These are phyloP conservation scores for Cyberlindnera misumaiensis DNA, from an alignment of 805 yeast genomes.

Conservation along the genomic window DNA sequence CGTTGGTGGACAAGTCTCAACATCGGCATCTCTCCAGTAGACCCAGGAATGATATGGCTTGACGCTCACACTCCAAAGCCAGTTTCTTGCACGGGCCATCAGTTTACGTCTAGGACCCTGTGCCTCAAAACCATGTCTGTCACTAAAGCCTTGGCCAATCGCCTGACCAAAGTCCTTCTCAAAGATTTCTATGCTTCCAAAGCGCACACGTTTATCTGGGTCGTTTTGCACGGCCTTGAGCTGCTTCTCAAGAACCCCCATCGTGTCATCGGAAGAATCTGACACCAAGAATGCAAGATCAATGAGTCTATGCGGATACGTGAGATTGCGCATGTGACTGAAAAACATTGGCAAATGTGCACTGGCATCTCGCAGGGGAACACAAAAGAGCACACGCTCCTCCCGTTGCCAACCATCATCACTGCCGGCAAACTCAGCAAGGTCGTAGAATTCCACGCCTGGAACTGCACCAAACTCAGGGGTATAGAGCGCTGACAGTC, in stretches of 20 bases:
- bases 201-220: slow-evolving; percentile 51
- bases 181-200: slow-evolving; percentile 79
- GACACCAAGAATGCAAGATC: slow-evolving; percentile 84
- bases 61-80: slow-evolving; percentile 83
- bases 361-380: slow-evolving; percentile 90
- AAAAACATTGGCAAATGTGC: slow-evolving; percentile 88
- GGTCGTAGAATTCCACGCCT: slow-evolving; percentile 63
- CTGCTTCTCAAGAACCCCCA: slow-evolving; percentile 56
- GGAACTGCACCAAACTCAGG: slow-evolving; percentile 30
- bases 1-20: slow-evolving; percentile 79
- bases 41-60: slow-evolving; percentile 95
- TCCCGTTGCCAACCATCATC: slow-evolving; percentile 75
- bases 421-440: slow-evolving; percentile 61
- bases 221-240: slow-evolving; percentile 62
- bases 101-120: slow-evolving; percentile 93
- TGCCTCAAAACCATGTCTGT: slow-evolving; percentile 92
- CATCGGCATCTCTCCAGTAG: slow-evolving; percentile 97
- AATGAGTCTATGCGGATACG: slow-evolving; percentile 83
- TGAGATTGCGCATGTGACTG: slow-evolving; percentile 67
- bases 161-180: slow-evolving; percentile 93
- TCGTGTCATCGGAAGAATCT: slow-evolving; percentile 85
- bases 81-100: slow-evolving; percentile 94
- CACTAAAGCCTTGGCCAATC: slow-evolving; percentile 89
- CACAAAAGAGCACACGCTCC: slow-evolving; percentile 80
- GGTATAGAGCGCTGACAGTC: slow-evolving; percentile 20